Percentiles rank a stretch among this genome's conserved stretches.
These are phyloP conservation scores for Boletus vinaceobasis DNA, from an alignment of 768 basidiomycete genomes.

Conservation along the genomic window DNA sequence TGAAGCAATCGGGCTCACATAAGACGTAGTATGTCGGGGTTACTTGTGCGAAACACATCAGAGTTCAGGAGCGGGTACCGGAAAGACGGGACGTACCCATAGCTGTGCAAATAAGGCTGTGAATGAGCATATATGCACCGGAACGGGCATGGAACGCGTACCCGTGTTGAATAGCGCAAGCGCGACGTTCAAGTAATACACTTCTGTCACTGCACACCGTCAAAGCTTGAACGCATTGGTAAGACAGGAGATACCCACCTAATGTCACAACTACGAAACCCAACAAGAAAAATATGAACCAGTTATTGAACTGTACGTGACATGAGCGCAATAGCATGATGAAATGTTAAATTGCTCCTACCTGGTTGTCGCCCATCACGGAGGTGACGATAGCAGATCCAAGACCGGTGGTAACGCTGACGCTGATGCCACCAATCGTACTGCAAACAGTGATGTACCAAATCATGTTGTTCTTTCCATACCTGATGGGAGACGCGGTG, in stretches of 20 bases:
- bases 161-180: constrained; percentile 93
- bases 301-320: constrained; percentile 72
- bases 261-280: constrained; percentile 82
- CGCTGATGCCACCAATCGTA: constrained; percentile 94
- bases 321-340: neutral
- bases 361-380: constrained; percentile 75
- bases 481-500: constrained; percentile 37
- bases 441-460: constrained; percentile 95
- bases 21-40: constrained; percentile 87
- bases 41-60: constrained; percentile 42
- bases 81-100: constrained; percentile 51
- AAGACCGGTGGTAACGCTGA: constrained; percentile 91
- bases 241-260: constrained; percentile 40
- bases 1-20: constrained; percentile 45
- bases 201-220: constrained; percentile 65
- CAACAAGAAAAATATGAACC: constrained; percentile 89
- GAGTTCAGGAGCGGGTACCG: neutral
- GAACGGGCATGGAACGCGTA: constrained; percentile 31
- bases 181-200: constrained; percentile 94
- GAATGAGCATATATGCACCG: constrained; percentile 1
- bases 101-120: constrained; percentile 34
- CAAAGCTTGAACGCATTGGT: neutral
- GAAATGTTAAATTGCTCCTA: constrained; percentile 26
- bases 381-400: constrained; percentile 87
- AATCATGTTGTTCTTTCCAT: constrained; percentile 90